phyloP scores from a whole-genome alignment of 164 flowering plant genomes.

The Pachysandra terminalis region DNA sequence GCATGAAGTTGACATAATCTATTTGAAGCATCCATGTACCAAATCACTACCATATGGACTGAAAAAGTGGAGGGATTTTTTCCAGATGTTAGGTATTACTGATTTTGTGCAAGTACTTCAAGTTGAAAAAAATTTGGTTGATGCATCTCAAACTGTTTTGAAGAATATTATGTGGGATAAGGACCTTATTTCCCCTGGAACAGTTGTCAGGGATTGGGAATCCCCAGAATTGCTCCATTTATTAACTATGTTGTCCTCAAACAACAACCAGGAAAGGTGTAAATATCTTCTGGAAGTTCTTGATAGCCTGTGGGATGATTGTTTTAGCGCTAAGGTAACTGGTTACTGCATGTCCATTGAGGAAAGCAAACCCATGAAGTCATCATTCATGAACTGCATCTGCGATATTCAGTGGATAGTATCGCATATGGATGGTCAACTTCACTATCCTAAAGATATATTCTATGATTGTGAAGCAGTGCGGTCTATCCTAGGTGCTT shows the following conservation, averaged over 20 bases:
- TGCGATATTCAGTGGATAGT: constrained; percentile 58
- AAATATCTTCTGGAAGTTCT: constrained; percentile 68
- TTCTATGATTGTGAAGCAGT: constrained; percentile 76
- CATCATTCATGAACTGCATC: constrained; percentile 54
- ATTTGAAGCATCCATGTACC: constrained; percentile 56
- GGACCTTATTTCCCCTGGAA: constrained; percentile 26
- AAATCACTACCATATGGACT: constrained; percentile 33
- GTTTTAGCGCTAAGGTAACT: constrained; percentile 49
- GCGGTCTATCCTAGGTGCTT: constrained; percentile 59
- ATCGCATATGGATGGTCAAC: constrained; percentile 59
- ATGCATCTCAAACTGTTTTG: constrained; percentile 26
- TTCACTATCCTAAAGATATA: constrained; percentile 74
- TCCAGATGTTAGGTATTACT: constrained; percentile 68
- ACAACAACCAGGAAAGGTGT: constrained; percentile 37
- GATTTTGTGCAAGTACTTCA: constrained; percentile 75
- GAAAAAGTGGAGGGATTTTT: constrained; percentile 73
- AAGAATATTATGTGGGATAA: constrained; percentile 20
- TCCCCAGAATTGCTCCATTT: constrained; percentile 62
- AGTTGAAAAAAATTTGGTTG: constrained; percentile 42
- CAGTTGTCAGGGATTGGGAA: constrained; percentile 73
- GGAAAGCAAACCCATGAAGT: constrained; percentile 36
- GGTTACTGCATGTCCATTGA: constrained; percentile 35
- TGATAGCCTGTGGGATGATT: constrained; percentile 75
- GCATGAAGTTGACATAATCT: constrained; percentile 69
- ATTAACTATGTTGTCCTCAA: constrained; percentile 41